Conservation (phyloP, 2,329 filamentous ascomycete genomes). For the Pseudocercospora pini-densiflorae region DNA sequence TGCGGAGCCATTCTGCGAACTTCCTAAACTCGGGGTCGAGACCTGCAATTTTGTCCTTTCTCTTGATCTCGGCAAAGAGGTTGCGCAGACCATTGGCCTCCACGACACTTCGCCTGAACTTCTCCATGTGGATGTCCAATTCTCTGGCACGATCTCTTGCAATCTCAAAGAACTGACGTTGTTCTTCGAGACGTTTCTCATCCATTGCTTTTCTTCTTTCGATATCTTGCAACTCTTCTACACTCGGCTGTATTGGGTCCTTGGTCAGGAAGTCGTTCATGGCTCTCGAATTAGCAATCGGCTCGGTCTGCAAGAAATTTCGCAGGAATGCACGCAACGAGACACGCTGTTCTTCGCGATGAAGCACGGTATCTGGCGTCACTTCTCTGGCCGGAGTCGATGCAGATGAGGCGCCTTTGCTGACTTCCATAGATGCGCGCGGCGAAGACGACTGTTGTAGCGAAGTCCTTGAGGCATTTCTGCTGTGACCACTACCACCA, state of each 20-base stretch:
- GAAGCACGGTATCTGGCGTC: conserved; percentile 57
- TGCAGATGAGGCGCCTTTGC: conserved; percentile 18
- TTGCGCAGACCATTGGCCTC: conserved; percentile 86
- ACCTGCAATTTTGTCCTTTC: conserved; percentile 84
- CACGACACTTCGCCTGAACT: conserved; percentile 69
- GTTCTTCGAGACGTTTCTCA: conserved; percentile 86
- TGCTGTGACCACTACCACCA: conserved; percentile 43
- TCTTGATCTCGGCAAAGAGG: conserved; percentile 89
- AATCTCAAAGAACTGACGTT: conserved; percentile 94
- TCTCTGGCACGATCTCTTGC: conserved; percentile 87
- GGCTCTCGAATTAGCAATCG: conserved; percentile 79
- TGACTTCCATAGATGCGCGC: conserved; percentile 39
- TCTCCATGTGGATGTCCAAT: conserved; percentile 97
- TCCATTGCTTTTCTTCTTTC: conserved; percentile 79
- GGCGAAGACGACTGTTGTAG: conserved; percentile 35
- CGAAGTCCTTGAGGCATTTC: conserved; percentile 47
- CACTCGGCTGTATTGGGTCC: conserved; percentile 73
- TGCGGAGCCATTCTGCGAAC: conserved; percentile 96
- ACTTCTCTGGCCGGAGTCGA: conserved; percentile 22
- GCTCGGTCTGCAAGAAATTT: conserved; percentile 80
- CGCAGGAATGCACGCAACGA: conserved; percentile 91
- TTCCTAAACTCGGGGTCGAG: conserved; percentile 96
- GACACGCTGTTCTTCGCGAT: conserved; percentile 87
- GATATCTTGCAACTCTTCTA: conserved; percentile 85
- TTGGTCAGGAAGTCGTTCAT: conserved; percentile 82